Evolutionary conservation across 768 basidiomycete species (phyloP), one percentile per base, ranked within the genome.

Genomic region (Xerocomellus chrysenteron): DNA sequence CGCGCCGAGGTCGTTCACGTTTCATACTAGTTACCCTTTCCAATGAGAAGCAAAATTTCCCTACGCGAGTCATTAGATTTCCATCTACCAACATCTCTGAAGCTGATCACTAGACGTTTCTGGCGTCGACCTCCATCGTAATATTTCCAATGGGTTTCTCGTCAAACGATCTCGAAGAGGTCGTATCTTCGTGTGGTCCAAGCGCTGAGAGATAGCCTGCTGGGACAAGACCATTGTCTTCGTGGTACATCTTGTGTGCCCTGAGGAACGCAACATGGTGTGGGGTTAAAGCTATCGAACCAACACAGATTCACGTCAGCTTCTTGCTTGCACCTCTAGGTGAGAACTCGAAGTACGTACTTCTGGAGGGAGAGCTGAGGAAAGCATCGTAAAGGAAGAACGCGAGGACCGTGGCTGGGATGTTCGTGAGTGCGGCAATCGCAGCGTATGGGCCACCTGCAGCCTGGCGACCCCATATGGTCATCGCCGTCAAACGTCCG

Each of bases 371-470:
- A 65, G 87, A 86, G 24, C 74, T 68, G 26, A 88, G 71, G 67
- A 88, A 76, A 10, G 79, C 55, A 58, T 86, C 82, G 52, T 88
- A 86, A 28, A 86, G 54, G 50, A 76, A 55, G 26, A 76, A 79
- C 16, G 78, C 84, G 47, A 85, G 69, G 30, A 86, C 50, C 14
- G 80, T 88, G 3, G 85, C 84, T 4, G 84, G 84, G 61, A 88
- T 84, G 60, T 85, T 88, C 5, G 82, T 82, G 33, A 88, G 76
- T 2, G 87, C 82, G 2, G 86, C 66, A 48, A 88, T 79, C 11
- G 85, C 87, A 2, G 82, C 79, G 63, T 87, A 88, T 7, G 65
- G 59, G 17, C 79, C 80, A 39, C 85, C 86, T 32, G 70, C 68
- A 32, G 83, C 84, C 59, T 67, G 63, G 2, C 35, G 64, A 19